A percentile compares a stretch with the other conserved stretches of the same genome.
phyloP scores from a whole-genome alignment of 495 filamentous ascomycete genomes.

The Evansstolkia leycettana region DNA sequence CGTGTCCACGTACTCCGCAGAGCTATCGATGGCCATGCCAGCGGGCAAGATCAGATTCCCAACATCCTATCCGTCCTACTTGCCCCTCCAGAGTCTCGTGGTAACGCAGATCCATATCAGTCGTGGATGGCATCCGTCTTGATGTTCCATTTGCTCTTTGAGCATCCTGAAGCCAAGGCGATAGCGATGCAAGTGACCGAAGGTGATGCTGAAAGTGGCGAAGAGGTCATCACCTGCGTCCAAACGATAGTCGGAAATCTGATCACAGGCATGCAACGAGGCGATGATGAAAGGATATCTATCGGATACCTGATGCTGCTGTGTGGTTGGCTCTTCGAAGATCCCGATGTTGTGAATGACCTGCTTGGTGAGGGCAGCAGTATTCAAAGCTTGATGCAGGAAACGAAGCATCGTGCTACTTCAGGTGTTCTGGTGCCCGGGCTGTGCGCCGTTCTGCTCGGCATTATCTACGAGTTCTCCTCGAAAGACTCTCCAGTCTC shows the following conservation, averaged over 20 bases:
- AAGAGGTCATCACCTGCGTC: slow-evolving; percentile 92
- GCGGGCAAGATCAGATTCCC: slow-evolving; percentile 71
- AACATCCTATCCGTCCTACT: slow-evolving; percentile 82
- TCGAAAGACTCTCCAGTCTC: slow-evolving; percentile 92
- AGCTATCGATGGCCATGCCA: slow-evolving; percentile 77
- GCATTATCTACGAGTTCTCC: slow-evolving; percentile 92
- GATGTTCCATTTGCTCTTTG: slow-evolving; percentile 78
- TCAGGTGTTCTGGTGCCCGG: slow-evolving; percentile 62
- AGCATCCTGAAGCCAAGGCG: slow-evolving; percentile 67
- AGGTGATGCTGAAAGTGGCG: slow-evolving; percentile 79
- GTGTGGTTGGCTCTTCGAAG: slow-evolving; percentile 88
- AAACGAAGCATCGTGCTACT: slow-evolving; percentile 46
- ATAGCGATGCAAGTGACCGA: slow-evolving; percentile 73
- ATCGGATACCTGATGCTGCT: slow-evolving; percentile 87
- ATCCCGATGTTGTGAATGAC: slow-evolving; percentile 82
- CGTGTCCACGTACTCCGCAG: slow-evolving; percentile 73
- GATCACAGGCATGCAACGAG: slow-evolving; percentile 57
- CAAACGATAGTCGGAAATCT: slow-evolving; percentile 77
- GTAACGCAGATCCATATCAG: slow-evolving; percentile 71
- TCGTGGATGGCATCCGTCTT: slow-evolving; percentile 87
- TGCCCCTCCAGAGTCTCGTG: slow-evolving; percentile 41
- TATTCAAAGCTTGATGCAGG: slow-evolving; percentile 72
- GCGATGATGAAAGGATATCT: slow-evolving; percentile 68
- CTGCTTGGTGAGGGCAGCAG: slow-evolving; percentile 92
- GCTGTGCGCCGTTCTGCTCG: slow-evolving; percentile 70